Evolutionary conservation across 768 basidiomycete species (phyloP), one percentile per base, ranked within the genome.

Genomic region (Suillus paluster): DNA sequence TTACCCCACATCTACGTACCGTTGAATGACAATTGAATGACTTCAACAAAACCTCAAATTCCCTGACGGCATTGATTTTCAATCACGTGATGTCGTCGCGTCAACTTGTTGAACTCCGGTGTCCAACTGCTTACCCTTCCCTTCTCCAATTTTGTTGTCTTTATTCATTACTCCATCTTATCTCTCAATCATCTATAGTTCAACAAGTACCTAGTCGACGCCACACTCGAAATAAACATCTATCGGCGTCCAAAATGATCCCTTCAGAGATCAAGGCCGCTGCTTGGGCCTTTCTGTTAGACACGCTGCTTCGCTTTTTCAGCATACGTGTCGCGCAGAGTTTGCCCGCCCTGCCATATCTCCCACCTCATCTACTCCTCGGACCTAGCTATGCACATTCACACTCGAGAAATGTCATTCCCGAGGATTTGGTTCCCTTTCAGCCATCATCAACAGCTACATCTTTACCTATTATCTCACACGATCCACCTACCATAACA

Each of bases 301-400:
- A 50, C 19, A n/a, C 27, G 49, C 49, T 50, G 19, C 27, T 50
- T 50, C 49, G 49, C 49, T 19, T 50, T 30, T 50, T 50, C 49
- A 50, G 27, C 49, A 2, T 30, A 10, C 27, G 17, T n/a, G 19
- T 50, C 27, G 6, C 49, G 19, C 49, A 50, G 49, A 30, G 27
- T 30, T 30, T 50, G 19, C 10, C 19, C 49, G 27, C 49, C 49
- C 49, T 50, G 2, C 49, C 49, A 3, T 50, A 50, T 50, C 49
- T 50, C 17, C 17, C 9, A 5, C 49, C 49, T 1, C 10, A 30
- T 50, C 19, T 50, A 30, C 27, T 30, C 19, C 27, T 50, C 2
- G 49, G 27, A 27, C 27, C 49, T 50, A 50, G 19, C 27, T 50
- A 17, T 19, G 10, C 27, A 30, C 11, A 50, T 19, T 5, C 17